Evolutionary conservation across 2,329 filamentous ascomycete genomes (phyloP), one percentile per base, ranked within the genome.

Genomic region (Penicillium paneum): DNA sequence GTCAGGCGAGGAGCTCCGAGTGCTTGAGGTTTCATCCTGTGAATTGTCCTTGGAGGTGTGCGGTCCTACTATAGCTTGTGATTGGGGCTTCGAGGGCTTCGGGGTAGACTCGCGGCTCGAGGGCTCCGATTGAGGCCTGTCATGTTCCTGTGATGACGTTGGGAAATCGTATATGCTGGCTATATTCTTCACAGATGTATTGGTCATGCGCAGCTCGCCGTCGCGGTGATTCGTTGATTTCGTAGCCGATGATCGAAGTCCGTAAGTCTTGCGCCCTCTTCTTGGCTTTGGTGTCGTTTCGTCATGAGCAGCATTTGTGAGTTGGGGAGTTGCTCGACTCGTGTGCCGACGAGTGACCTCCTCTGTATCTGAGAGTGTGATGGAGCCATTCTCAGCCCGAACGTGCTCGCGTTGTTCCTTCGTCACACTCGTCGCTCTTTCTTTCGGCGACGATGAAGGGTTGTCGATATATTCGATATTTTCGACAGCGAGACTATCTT

Each of bases 1-100:
- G 51, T 75, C 74, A 3, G 71, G 72, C 0, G 73, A 74, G 17
- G 72, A 70, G 29, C 58, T 64, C 31, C 57, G 46, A 11, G 58
- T 57, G 36, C 45, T 54, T 24, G 40, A 32, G 5, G 21, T 24
- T 21, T 47, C 48, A 46, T 34, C 28, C 6, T n/a, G 44, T 24
- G 38, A 24, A 24, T 39, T 38, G 7, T n/a, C 24, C 11, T 28
- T 21, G 13, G 42, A 29, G 3, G 6, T 36, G 3, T 32, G 32
- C 2, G 13, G 31, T 17, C 24, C 31, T n/a, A 19, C 8, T 29
- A 19, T n/a, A 28, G 15, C 11, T 24, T 34, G 39, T 12, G 40
- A 17, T 13, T 47, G 36, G 6, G 49, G 24, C 5, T 40, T 49
- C 19, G 34, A 53, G 19, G 49, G 12, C 15, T 52, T 54, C 19